phyloP scores from a whole-genome alignment of 2,329 filamentous ascomycete species.

The Aspergillus neotritici region DNA sequence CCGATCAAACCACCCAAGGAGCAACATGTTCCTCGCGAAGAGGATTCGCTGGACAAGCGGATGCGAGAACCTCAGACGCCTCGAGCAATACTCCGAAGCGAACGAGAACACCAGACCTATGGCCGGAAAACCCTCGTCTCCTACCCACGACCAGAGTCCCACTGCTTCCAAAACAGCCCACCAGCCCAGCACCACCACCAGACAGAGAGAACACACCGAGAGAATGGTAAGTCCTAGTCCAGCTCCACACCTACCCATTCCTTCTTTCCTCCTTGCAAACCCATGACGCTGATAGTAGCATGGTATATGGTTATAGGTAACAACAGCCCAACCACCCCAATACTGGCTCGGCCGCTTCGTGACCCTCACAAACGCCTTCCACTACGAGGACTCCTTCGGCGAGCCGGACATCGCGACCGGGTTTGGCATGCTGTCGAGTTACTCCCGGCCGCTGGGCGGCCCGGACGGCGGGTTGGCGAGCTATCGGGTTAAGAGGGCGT shows the following conservation, averaged over 20 bases:
- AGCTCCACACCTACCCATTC: neutral
- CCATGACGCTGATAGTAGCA: neutral
- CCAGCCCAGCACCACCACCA: slow-evolving; percentile 2
- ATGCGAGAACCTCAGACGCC: too few relatives aligned
- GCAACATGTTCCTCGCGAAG: too few relatives aligned
- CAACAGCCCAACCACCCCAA: slow-evolving; percentile 17
- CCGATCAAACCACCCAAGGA: too few relatives aligned
- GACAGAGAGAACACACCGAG: slow-evolving; percentile 6
- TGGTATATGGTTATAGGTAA: slow-evolving; percentile 23
- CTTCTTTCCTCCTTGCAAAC: neutral
- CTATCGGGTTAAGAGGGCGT: slow-evolving; percentile 28
- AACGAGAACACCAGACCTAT: too few relatives aligned
- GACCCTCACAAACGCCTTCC: slow-evolving; percentile 26
- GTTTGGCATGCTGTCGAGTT: slow-evolving; percentile 20
- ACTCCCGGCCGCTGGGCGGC: slow-evolving; percentile 12
- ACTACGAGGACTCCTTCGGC: slow-evolving; percentile 29
- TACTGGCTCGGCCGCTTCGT: slow-evolving; percentile 32
- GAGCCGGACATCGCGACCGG: slow-evolving; percentile 24
- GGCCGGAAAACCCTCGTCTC: neutral
- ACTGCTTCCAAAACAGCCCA: neutral
- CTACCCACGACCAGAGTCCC: neutral
- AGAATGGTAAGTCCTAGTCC: slow-evolving; percentile 12
- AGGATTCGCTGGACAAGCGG: too few relatives aligned
- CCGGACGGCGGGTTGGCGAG: slow-evolving; percentile 10
- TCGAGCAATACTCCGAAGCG: too few relatives aligned